Evolutionary conservation across 306 rosid genomes (phyloP).

Genomic region (Ziziphus jujuba): DNA sequence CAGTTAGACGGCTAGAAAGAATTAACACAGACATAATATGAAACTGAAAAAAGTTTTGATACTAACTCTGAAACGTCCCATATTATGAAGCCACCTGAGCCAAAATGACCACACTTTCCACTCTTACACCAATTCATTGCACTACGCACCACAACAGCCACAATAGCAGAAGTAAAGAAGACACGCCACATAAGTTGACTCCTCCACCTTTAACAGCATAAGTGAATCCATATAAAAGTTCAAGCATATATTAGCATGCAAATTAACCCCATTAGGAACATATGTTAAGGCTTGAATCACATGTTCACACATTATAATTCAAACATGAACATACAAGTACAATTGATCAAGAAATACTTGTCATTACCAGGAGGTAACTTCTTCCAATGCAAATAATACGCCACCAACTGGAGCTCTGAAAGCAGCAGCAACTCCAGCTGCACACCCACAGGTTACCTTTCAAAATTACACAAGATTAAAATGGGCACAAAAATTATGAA

Average conservation of each 20-base stretch:
- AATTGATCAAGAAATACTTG: neutral
- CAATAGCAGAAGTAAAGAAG: slow-evolving; percentile 92
- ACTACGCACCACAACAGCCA: slow-evolving; percentile 93
- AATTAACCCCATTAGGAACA: neutral
- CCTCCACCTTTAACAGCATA: slow-evolving; percentile 47
- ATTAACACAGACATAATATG: slow-evolving; percentile 8
- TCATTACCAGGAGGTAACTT: slow-evolving; percentile 91
- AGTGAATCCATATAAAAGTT: slow-evolving; percentile 3
- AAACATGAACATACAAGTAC: neutral
- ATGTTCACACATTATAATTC: neutral
- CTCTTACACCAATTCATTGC: slow-evolving; percentile 96
- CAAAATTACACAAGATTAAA: slow-evolving; percentile 33
- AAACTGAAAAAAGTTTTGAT: slow-evolving; percentile 33
- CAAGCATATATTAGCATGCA: neutral
- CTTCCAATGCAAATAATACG: slow-evolving; percentile 95
- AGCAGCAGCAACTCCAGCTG: slow-evolving; percentile 99
- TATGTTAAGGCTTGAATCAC: neutral
- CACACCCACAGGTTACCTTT: slow-evolving; percentile 99
- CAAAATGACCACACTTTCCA: slow-evolving; percentile 97
- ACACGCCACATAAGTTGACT: slow-evolving; percentile 97
- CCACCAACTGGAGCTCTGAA: slow-evolving; percentile 99
- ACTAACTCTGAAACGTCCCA: slow-evolving; percentile 94
- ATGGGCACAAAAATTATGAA: neutral
- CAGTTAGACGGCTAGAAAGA: slow-evolving; percentile 41
- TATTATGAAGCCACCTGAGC: slow-evolving; percentile 96